Conservation (phyloP, 1,284 basidiomycete genomes). For the Filobasidium uniguttulatum region DNA sequence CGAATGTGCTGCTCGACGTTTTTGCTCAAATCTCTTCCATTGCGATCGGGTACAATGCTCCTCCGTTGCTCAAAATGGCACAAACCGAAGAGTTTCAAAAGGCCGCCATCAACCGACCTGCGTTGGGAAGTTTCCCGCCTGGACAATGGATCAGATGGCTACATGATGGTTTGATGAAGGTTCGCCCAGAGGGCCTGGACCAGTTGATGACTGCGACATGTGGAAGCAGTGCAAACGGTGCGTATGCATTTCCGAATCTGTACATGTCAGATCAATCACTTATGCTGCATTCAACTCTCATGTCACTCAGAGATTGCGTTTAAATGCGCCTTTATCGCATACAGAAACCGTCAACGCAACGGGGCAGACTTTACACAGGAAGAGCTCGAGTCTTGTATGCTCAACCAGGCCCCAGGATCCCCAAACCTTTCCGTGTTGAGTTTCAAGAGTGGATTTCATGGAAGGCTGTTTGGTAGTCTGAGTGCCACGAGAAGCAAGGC, state of each 20-base stretch:
- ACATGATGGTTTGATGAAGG: constrained; percentile 41
- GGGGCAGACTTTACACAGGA: constrained; percentile 24
- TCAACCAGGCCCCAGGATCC: constrained; percentile 41
- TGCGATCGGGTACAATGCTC: constrained; percentile 25
- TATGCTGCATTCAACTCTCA: neutral
- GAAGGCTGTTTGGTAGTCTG: constrained; percentile 41
- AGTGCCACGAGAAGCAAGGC: constrained; percentile 41
- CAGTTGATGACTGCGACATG: constrained; percentile 38
- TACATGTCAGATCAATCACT: neutral
- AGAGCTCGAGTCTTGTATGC: constrained; percentile 39
- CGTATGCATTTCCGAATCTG: neutral
- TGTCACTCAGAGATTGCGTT: constrained; percentile 38
- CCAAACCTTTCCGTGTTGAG: constrained; percentile 42
- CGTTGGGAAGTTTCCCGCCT: constrained; percentile 44
- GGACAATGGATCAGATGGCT: constrained; percentile 38
- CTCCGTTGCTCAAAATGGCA: constrained; percentile 10
- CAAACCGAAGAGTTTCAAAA: constrained; percentile 22
- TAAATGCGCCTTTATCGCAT: constrained; percentile 44
- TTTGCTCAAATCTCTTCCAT: constrained; percentile 43
- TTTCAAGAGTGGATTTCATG: constrained; percentile 43
- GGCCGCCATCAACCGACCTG: constrained; percentile 41
- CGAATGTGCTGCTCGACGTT: constrained; percentile 43
- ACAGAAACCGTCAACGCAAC: constrained; percentile 31
- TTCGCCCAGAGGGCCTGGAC: constrained; percentile 41
- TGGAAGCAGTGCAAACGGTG: constrained; percentile 19